These are phyloP conservation scores for Niebla homalea DNA, from an alignment of 495 filamentous ascomycete species.

Conservation along the genomic window DNA sequence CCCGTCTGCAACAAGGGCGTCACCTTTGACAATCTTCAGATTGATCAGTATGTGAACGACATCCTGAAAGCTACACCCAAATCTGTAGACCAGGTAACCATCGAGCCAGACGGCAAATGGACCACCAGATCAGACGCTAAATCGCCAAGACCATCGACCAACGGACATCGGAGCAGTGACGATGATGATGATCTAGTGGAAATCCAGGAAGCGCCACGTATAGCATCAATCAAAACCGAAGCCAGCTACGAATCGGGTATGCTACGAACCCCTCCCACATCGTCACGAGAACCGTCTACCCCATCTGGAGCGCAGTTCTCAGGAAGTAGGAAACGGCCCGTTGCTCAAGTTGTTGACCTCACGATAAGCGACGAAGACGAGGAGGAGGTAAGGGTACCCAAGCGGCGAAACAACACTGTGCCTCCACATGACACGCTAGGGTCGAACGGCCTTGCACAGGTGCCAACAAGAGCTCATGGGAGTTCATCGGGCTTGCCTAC, in stretches of 20 bases:
- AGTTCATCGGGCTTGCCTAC: background rate
- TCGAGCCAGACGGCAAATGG: slow-evolving; percentile 83
- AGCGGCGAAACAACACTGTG: slow-evolving; percentile 27
- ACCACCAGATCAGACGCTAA: slow-evolving; percentile 30
- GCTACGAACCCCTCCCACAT: slow-evolving; percentile 37
- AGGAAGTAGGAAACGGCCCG: slow-evolving; percentile 46
- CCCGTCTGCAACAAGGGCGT: slow-evolving; percentile 80
- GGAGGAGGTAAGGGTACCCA: slow-evolving; percentile 42
- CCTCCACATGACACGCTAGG: too few relatives aligned
- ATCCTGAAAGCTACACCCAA: slow-evolving; percentile 61
- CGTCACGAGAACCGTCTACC: slow-evolving; percentile 42
- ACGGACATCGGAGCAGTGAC: slow-evolving; percentile 32
- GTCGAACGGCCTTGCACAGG: too few relatives aligned
- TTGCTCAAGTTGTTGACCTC: slow-evolving; percentile 61
- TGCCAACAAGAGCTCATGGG: too few relatives aligned
- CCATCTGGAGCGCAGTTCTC: slow-evolving; percentile 31
- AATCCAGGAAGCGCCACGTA: slow-evolving; percentile 38
- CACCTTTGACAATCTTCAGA: slow-evolving; percentile 64
- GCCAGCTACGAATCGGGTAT: slow-evolving; percentile 20
- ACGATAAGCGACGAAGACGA: slow-evolving; percentile 70
- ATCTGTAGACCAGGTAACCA: slow-evolving; percentile 68
- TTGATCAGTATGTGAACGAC: slow-evolving; percentile 86
- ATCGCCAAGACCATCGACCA: slow-evolving; percentile 17
- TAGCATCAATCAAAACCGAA: slow-evolving; percentile 35
- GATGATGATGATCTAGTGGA: slow-evolving; percentile 60